Percentiles rank a stretch among this genome's conserved stretches.
These are phyloP conservation scores for Coemansia sp. DNA, from an alignment of 192 early-diverging fungal species.

Conservation along the genomic window DNA sequence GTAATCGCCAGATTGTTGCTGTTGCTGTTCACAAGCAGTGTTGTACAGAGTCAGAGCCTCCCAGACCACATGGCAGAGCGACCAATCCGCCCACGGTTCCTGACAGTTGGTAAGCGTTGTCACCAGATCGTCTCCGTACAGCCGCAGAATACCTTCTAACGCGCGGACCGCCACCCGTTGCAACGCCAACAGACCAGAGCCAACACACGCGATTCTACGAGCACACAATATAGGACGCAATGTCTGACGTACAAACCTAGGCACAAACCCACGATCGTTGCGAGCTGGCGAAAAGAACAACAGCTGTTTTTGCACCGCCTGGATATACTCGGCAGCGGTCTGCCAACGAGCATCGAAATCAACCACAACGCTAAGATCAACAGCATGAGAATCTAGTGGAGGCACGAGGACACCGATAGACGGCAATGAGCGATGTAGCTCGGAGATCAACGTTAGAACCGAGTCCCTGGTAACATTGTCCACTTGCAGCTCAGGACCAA, in stretches of 20 bases:
- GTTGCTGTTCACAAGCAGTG: conserved; percentile 1
- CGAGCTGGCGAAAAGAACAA: conserved; percentile 26
- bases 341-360: conserved; percentile 50
- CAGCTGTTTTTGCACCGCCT: conserved; percentile 42
- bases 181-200: conserved; percentile 16
- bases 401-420: conserved; percentile 10
- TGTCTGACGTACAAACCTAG: conserved; percentile 14
- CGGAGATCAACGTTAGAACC: conserved; percentile 76
- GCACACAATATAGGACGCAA: conserved; percentile 39
- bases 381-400: neutral
- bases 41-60: conserved; percentile 42
- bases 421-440: conserved; percentile 70
- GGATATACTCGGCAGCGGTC: conserved; percentile 27
- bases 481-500: conserved; percentile 88
- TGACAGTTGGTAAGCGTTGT: neutral
- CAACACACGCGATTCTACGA: conserved; percentile 15
- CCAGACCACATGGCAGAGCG: conserved; percentile 41
- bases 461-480: conserved; percentile 74
- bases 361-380: conserved; percentile 6
- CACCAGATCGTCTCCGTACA: conserved; percentile 28
- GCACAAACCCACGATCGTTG: conserved; percentile 12
- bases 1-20: neutral
- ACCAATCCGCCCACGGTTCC: conserved; percentile 7
- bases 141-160: conserved; percentile 34
- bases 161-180: conserved; percentile 38